Evolutionary conservation across 805 yeast genomes (phyloP), one percentile per base, ranked within the genome.

Genomic region (Zygotorulaspora danielsina): DNA sequence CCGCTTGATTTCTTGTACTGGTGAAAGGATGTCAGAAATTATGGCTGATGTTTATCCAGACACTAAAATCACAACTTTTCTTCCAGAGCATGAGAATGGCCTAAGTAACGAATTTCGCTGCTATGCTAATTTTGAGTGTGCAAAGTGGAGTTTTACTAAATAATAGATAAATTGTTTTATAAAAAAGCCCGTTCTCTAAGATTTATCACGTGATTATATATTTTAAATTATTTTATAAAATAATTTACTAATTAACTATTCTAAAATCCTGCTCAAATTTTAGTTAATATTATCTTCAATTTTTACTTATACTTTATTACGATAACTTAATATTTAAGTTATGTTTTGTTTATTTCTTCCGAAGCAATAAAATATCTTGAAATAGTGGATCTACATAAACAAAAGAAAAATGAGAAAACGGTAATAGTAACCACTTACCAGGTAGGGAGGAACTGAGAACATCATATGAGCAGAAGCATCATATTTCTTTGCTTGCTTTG

Each of bases 81-180:
- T 63, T 28, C 96, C 96, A 1, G 82, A 81, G 49, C 96, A 88
- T 55, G 80, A 79, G 41, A 84, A 84, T 53, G 95, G 95, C 0
- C 69, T 88, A 44, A 81, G 89, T 55, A 88, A 88, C 57, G 96
- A 88, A 61, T 88, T 85, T 62, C 69, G 84, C 52, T 87, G 96
- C 52, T 88, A 85, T 55, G 86, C 96, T 1, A 72, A 78, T 25
- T 85, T 75, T 51, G 93, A 83, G 57, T 76, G 93, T 43, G 52
- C 61, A 2, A 59, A 70, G 39, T 86, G 95, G 96, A 72, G 67
- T 43, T 81, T 73, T 50, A 54, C 9, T 10, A 20, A 19, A 13
- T 25, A 22, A 17, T 10, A n/a, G 10, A 27, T n/a, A 19, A 26
- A 26, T 13, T 21, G 25, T 21, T 9, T 21, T 21, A 9, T 21